Evolutionary conservation across 2,329 filamentous ascomycete genomes (phyloP).

Genomic region (Geosmithia morbida): DNA sequence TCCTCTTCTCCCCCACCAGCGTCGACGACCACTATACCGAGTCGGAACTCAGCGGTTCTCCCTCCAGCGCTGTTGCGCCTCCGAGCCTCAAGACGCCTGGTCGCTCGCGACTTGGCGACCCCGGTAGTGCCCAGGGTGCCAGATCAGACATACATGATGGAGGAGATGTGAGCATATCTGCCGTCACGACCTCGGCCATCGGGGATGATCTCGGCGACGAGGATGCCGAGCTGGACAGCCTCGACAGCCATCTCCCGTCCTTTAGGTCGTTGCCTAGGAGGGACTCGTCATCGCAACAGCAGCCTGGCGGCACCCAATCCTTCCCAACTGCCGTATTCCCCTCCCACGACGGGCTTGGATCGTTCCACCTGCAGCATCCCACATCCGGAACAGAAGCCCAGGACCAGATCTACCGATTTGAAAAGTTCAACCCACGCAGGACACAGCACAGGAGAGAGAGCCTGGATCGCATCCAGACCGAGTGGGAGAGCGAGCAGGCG

Average conservation of each 20-base stretch:
- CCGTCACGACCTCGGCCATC: slow-evolving; percentile 18
- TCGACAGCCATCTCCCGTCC: slow-evolving; percentile 82
- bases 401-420: slow-evolving; percentile 80
- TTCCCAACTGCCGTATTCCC: slow-evolving; percentile 59
- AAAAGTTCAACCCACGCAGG: slow-evolving; percentile 64
- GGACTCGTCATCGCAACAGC: slow-evolving; percentile 8
- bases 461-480: slow-evolving; percentile 32
- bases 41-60: slow-evolving; percentile 48
- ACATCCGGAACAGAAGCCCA: slow-evolving; percentile 45
- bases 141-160: slow-evolving; percentile 36
- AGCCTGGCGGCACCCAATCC: slow-evolving; percentile 17
- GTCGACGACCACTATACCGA: slow-evolving; percentile 48
- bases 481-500: slow-evolving; percentile 36
- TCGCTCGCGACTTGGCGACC: slow-evolving; percentile 62
- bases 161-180: slow-evolving; percentile 23
- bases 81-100: slow-evolving; percentile 50
- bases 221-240: slow-evolving; percentile 66
- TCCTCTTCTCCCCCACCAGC: slow-evolving; percentile 67
- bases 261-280: slow-evolving; percentile 50
- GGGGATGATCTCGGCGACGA: slow-evolving; percentile 36
- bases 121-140: slow-evolving; percentile 63
- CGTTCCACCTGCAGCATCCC: slow-evolving; percentile 55
- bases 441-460: slow-evolving; percentile 39
- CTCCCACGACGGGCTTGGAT: slow-evolving; percentile 80
- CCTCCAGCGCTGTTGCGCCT: slow-evolving; percentile 24